Conservation (phyloP, 108 stramenopile genomes). For the Cyclotella baltica region DNA sequence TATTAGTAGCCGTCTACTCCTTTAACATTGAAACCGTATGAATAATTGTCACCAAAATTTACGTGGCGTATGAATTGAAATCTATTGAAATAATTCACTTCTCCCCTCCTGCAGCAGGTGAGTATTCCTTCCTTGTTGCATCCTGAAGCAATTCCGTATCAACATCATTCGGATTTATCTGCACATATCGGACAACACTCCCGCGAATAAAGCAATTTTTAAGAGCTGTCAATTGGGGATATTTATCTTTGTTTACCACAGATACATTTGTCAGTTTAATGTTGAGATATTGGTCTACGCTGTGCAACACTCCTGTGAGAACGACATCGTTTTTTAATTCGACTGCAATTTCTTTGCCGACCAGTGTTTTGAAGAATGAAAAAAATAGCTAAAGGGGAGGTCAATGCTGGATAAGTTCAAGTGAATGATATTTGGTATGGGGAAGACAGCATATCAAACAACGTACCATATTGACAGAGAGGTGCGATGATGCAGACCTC, state of each 20-base stretch:
- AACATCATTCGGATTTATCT: slow-evolving; percentile 94
- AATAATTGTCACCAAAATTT: too few species aligned
- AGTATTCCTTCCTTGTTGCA: slow-evolving; percentile 96
- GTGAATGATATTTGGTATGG: too few species aligned
- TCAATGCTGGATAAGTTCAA: too few species aligned
- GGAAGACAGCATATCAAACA: too few species aligned
- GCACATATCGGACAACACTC: slow-evolving; percentile 98
- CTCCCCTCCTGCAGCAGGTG: slow-evolving; percentile 41
- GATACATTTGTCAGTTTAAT: slow-evolving; percentile 93
- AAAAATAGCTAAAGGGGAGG: slow-evolving; percentile 96
- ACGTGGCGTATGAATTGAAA: too few species aligned
- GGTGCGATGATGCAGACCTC: too few species aligned
- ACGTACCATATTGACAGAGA: too few species aligned
- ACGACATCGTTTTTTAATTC: slow-evolving; percentile 99
- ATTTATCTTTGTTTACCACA: slow-evolving; percentile 91
- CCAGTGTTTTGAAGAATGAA: slow-evolving; percentile 99
- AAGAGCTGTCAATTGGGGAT: slow-evolving; percentile 87
- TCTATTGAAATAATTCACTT: neutral
- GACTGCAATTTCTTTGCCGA: slow-evolving; percentile 97
- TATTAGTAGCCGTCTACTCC: neutral
- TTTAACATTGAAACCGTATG: neutral
- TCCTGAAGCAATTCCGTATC: slow-evolving; percentile 98
- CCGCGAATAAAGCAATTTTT: slow-evolving; percentile 99
- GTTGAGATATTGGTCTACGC: slow-evolving; percentile 99
- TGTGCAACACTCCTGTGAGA: slow-evolving; percentile 94